Conservation (phyloP, 2,329 filamentous ascomycete species). For the Pezicula rhizophila region DNA sequence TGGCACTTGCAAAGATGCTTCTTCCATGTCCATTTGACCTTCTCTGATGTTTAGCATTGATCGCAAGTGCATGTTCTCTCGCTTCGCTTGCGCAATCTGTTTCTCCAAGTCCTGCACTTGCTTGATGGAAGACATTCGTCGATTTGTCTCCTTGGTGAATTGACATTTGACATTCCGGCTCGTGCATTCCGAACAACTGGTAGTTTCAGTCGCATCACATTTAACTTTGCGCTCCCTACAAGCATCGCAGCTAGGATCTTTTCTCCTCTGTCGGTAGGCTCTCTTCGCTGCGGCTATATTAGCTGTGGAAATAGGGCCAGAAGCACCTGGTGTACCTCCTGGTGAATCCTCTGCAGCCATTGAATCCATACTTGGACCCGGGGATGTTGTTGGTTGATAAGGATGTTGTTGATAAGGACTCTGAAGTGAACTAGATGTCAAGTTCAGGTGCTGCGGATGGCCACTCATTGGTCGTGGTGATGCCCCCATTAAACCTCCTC, state of each 20-base stretch:
- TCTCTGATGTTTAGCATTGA: constrained; percentile 47
- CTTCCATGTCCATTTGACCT: constrained; percentile 38
- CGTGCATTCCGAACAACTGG: constrained; percentile 94
- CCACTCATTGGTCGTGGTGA: constrained; percentile 43
- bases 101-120: constrained; percentile 96
- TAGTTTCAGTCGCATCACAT: constrained; percentile 94
- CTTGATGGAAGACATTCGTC: constrained; percentile 98
- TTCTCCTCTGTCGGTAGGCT: constrained; percentile 88
- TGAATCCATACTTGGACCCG: constrained; percentile 47
- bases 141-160: constrained; percentile 98
- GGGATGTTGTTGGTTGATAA: constrained; percentile 23
- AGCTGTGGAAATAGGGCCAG: constrained; percentile 31
- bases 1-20: constrained; percentile 34
- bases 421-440: constrained; percentile 40
- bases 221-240: constrained; percentile 81
- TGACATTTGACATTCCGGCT: constrained; percentile 96
- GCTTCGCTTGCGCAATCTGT: constrained; percentile 73
- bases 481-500: constrained; percentile 46
- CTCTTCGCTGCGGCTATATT: constrained; percentile 74
- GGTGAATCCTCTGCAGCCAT: constrained; percentile 53
- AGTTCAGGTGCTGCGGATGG: constrained; percentile 47
- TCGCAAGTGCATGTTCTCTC: constrained; percentile 71
- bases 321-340: constrained; percentile 45
- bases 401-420: constrained; percentile 23
- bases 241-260: constrained; percentile 95